phyloP scores from a whole-genome alignment of 176 grass and related monocot genomes.

The Oropetium thomaeum region DNA sequence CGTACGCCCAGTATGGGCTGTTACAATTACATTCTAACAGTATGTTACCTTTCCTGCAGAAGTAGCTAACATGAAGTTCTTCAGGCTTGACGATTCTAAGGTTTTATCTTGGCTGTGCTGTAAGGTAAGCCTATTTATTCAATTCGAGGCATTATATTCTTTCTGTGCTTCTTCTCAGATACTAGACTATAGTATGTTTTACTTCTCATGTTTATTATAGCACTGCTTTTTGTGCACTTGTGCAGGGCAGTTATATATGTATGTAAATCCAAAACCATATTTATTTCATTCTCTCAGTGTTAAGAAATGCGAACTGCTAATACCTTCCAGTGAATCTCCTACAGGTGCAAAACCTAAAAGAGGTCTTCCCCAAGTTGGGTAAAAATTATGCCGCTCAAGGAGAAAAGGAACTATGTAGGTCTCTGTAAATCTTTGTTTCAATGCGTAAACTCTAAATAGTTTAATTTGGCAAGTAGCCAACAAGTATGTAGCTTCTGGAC shows the following conservation, averaged over 20 bases:
- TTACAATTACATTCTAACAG: no score
- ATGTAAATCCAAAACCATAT: neutral
- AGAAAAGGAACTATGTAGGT: slow-evolving; percentile 76
- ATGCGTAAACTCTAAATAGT: slow-evolving; percentile 7
- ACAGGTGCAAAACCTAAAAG: slow-evolving; percentile 80
- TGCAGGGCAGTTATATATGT: neutral
- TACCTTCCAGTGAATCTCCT: slow-evolving; percentile 26
- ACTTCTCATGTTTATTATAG: neutral
- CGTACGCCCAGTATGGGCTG: no score
- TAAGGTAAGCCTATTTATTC: slow-evolving; percentile 57
- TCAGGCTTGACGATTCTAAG: slow-evolving; percentile 83
- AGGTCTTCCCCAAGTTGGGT: slow-evolving; percentile 64
- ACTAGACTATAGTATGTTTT: neutral
- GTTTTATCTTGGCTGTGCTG: slow-evolving; percentile 91
- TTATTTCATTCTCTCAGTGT: neutral
- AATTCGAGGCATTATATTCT: neutral
- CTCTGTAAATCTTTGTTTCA: slow-evolving; percentile 9
- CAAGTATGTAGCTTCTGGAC: neutral
- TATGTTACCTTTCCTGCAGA: slow-evolving; percentile 56
- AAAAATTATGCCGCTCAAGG: slow-evolving; percentile 93
- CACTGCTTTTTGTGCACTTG: neutral
- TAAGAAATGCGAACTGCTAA: neutral
- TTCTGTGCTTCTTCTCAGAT: neutral
- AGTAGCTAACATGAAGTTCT: slow-evolving; percentile 76
- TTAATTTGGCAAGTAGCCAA: slow-evolving; percentile 5